Percentiles rank a stretch among this genome's conserved stretches.
phyloP scores from a whole-genome alignment of 2,329 filamentous ascomycete species.

The Clonostachys rhizophaga region DNA sequence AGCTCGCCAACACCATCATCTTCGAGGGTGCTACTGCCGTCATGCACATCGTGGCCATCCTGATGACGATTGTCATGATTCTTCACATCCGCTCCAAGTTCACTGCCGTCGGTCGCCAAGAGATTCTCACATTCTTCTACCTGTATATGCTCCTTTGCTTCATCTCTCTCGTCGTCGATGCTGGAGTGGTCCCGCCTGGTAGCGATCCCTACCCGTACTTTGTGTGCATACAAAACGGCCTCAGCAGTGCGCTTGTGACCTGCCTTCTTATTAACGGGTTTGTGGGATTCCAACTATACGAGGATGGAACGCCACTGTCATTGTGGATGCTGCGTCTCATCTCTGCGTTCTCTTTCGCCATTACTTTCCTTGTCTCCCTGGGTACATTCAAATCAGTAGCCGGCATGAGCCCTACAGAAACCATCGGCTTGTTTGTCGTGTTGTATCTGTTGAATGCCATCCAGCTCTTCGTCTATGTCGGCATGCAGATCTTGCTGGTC shows the following conservation, averaged over 20 bases:
- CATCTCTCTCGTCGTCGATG: conserved; percentile 84
- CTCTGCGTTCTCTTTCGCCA: conserved; percentile 76
- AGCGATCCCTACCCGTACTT: conserved; percentile 85
- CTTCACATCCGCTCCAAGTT: conserved; percentile 96
- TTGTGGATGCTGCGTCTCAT: conserved; percentile 85
- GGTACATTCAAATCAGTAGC: conserved; percentile 92
- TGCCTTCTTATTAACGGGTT: conserved; percentile 96
- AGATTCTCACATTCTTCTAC: conserved; percentile 91
- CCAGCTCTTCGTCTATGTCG: conserved; percentile 78
- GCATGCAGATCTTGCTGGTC: conserved; percentile 85
- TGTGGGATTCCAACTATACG: conserved; percentile 96
- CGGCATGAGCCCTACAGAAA: conserved; percentile 79
- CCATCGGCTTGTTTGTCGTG: conserved; percentile 84
- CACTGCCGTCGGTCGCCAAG: conserved; percentile 79
- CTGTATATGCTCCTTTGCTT: conserved; percentile 89
- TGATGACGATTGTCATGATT: conserved; percentile 97
- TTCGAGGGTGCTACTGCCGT: conserved; percentile 90
- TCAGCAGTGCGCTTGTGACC: conserved; percentile 80
- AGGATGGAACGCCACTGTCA: conserved; percentile 89
- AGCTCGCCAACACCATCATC: conserved; percentile 96
- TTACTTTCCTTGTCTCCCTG: conserved; percentile 82
- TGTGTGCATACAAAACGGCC: conserved; percentile 77
- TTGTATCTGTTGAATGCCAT: conserved; percentile 89
- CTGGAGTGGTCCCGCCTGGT: conserved; percentile 83
- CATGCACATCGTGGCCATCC: conserved; percentile 84